Evolutionary conservation across 495 filamentous ascomycete species (phyloP).

Genomic region (Podospora didyma): DNA sequence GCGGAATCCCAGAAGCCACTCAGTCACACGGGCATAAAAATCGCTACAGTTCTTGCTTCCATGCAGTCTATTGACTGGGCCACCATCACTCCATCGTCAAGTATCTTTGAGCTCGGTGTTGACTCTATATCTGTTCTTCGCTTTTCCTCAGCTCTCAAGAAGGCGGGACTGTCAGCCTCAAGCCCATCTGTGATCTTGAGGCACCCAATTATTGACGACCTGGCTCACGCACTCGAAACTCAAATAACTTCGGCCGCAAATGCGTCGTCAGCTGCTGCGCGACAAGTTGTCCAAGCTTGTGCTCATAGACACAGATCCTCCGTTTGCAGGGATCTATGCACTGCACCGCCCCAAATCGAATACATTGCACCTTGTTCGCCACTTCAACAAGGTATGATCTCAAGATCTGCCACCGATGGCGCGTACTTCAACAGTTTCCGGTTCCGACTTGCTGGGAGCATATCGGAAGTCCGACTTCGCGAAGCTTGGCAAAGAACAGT

Average conservation of each 20-base stretch:
- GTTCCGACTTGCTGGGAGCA: conserved; percentile 43
- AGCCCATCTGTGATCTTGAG: conserved; percentile 63
- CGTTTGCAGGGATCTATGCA: conserved; percentile 43
- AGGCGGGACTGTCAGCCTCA: conserved; percentile 50
- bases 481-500: conserved; percentile 49
- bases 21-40: conserved; percentile 36
- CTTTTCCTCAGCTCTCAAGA: conserved; percentile 50
- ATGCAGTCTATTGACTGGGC: conserved; percentile 39
- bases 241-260: not conserved
- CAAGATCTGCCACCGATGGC: conserved; percentile 53
- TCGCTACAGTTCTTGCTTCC: conserved; percentile 49
- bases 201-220: conserved; percentile 39
- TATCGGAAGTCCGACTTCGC: conserved; percentile 42
- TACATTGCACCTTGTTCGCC: conserved; percentile 72
- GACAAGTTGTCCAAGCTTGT: conserved; percentile 26
- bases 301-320: conserved; percentile 18
- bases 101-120: conserved; percentile 75
- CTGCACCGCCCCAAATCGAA: conserved; percentile 52
- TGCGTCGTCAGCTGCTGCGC: conserved; percentile 6
- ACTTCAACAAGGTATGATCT: conserved; percentile 76
- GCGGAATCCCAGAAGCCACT: conserved; percentile 13
- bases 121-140: conserved; percentile 78
- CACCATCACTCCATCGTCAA: conserved; percentile 52
- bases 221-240: conserved; percentile 14
- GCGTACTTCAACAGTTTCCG: conserved; percentile 71